These are phyloP conservation scores for Anthoceros angustus DNA, from an alignment of 225 moss, liverwort and hornwort genomes.

Conservation along the genomic window DNA sequence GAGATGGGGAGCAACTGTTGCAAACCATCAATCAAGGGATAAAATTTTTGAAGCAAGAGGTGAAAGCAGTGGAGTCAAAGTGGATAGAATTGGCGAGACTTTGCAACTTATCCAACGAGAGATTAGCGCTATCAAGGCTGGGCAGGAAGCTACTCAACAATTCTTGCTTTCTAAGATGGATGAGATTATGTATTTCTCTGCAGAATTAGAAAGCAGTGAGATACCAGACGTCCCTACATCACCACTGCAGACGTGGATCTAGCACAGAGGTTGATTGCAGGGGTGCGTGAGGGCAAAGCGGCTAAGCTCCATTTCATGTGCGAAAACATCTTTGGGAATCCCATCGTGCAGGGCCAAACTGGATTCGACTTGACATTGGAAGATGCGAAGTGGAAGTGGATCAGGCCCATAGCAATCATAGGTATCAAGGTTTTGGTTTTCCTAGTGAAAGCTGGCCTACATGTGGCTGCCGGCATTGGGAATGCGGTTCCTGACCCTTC, in stretches of 20 bases:
- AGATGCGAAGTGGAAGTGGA: slow-evolving; percentile 8
- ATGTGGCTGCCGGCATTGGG: slow-evolving; percentile 3
- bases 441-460: slow-evolving; percentile 10
- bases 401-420: slow-evolving; percentile 7
- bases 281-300: slow-evolving; percentile 8
- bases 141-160: too few species aligned
- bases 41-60: too few species aligned
- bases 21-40: too few species aligned
- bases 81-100: too few species aligned
- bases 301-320: slow-evolving; percentile 15
- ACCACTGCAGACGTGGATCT: slow-evolving; percentile 8
- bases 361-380: slow-evolving; percentile 11
- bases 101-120: too few species aligned
- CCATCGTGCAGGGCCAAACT: slow-evolving; percentile 10
- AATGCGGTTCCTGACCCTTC: slow-evolving; percentile 9
- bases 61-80: too few species aligned
- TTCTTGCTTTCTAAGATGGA: background rate
- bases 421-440: slow-evolving; percentile 8
- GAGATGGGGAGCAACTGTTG: too few species aligned
- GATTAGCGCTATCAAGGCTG: too few species aligned
- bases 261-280: slow-evolving; percentile 6
- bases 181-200: background rate
- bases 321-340: slow-evolving; percentile 9
- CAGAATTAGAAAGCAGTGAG: background rate
- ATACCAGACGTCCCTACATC: slow-evolving; percentile 10